Percentiles rank a stretch among this genome's conserved stretches.
Conservation (phyloP, 2,329 filamentous ascomycete genomes). For the Sclerotinia subarctica region DNA sequence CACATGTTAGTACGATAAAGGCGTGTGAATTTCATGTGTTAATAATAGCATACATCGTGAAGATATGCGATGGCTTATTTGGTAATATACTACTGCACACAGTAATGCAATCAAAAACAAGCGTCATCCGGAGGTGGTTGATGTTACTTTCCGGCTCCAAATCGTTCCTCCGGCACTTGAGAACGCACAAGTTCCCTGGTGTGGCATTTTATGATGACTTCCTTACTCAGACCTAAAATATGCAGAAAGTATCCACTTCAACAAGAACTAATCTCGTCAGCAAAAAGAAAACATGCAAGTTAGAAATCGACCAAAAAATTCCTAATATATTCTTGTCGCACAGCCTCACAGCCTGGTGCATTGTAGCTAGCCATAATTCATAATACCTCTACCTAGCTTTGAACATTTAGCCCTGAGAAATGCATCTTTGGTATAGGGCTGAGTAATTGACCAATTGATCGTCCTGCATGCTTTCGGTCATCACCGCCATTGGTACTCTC, state of each 20-base stretch:
- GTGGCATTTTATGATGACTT: background rate
- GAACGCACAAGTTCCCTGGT: background rate
- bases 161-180: conserved; percentile 12
- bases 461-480: conserved; percentile 16
- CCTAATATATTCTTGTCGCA: background rate
- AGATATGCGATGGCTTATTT: background rate
- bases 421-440: conserved; percentile 15
- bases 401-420: background rate
- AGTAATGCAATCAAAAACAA: background rate
- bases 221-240: conserved; percentile 4
- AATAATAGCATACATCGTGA: background rate
- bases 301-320: background rate
- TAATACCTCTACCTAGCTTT: background rate
- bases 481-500: conserved; percentile 17
- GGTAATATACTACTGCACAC: background rate
- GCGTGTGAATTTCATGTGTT: background rate
- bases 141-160: conserved; percentile 1
- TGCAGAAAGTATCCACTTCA: background rate
- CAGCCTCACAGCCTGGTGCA: conserved; percentile 12
- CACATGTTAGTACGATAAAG: background rate
- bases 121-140: background rate
- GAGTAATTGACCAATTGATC: conserved; percentile 16
- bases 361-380: conserved; percentile 16
- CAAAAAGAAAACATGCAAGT: background rate
- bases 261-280: background rate